Evolutionary conservation across 306 rosid genomes (phyloP), one percentile per base, ranked within the genome.

Genomic region (Acacia acuminata): DNA sequence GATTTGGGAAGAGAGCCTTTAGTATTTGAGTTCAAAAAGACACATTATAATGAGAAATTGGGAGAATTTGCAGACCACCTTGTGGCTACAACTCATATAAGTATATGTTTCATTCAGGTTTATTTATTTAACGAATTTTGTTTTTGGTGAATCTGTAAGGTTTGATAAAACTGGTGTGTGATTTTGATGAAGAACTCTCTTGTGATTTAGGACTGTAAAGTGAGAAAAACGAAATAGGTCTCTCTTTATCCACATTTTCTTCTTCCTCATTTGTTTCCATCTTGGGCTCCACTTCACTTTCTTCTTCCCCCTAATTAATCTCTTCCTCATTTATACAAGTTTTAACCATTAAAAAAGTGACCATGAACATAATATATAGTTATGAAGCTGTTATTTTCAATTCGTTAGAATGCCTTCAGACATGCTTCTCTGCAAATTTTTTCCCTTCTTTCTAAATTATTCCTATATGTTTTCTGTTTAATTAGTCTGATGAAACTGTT

Each of bases 191-290:
- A 32, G 36, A 32, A 32, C 36, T 32, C 36, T 32, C 4, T 32
- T 32, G 36, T 3, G 36, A 32, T 32, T 32, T 32, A 32, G 36
- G 36, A 32, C 36, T 32, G 36, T 32, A 32, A 32, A 32, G 36
- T 32, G 36, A 32, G 36, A 32, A 32, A 32, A 32, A 3, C 36
- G 36, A 32, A 32, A 32, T 32, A 32, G 36, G 36, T 32, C 36
- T 32, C 36, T 66, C 71, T 66, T 14, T 66, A 16, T 66, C 71
- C 71, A 66, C 38, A 63, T 65, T 66, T 66, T n/a, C 71, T 27
- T 34, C 71, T 34, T 66, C 71, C 20, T 32, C 24, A 34, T 12
- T 66, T 32, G 24, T 30, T 5, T 10, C n/a, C 71, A 66, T 38
- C 70, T 15, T 64, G 71, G 10, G 71, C 22, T 66, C 71, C 71